Base-by-base conservation (phyloP, 495 filamentous ascomycete genomes). In the Hypoxylon lienhwacheense region DNA sequence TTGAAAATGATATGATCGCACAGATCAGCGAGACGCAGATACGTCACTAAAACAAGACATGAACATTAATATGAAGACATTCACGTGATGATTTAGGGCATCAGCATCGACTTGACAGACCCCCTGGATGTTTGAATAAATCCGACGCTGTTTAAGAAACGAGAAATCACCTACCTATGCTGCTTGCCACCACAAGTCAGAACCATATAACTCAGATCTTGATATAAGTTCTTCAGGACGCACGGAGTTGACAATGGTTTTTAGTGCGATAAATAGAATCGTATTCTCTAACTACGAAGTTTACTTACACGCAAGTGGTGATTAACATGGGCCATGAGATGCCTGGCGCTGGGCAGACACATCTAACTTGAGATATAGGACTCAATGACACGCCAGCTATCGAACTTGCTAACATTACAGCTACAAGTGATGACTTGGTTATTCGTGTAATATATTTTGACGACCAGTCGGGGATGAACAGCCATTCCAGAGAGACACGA, bases 261-360 rank as follows among this genome's bases (percentile, higher is more conserved):
- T 25, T 47, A 22, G 32, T 11, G 5, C 4, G 19, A 28, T 3
- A 1, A 51, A 19, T 14, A 57, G 47, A 74, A 78, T 35, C 68
- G 70, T 33, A 71, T 77, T 39, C 55, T 71, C 2, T 70, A 76
- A 42, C 77, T 71, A 10, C 71, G 73, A 26, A 77, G 73, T 35
- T 72, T 79, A 47, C 72, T 68, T n/a, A n/a, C 15, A 79, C 77
- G 63, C 79, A 79, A 61, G 62, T 77, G 17, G 76, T 75, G 53
- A 67, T 69, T 36, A 66, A 77, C 16, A 31, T 69, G 8, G 73
- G 74, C n/a, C n/a, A n/a, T n/a, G 73, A 78, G 32, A 73, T 74
- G 58, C 75, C 73, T 45, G 64, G 72, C 12, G 47, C 47, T 8
- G 71, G 70, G 29, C 62, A 69, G 41, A 66, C 64, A 50, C 67